A percentile compares a stretch with the other conserved stretches of the same genome.
phyloP scores from a whole-genome alignment of 108 stramenopile species.

The Cyclostephanos invisitatus region DNA sequence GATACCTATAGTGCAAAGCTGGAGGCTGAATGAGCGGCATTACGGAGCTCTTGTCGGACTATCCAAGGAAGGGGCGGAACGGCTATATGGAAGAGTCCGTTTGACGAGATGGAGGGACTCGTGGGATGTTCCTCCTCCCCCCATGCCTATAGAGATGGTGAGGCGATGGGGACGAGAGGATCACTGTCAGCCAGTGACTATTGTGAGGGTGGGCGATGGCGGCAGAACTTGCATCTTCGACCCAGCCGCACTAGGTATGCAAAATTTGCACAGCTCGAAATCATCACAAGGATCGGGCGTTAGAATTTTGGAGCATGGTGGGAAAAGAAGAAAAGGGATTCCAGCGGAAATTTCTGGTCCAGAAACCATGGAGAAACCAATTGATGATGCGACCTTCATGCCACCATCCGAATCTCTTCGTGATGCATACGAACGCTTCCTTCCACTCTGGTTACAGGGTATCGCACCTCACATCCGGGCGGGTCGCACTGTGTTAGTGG shows the following conservation, averaged over 20 bases:
- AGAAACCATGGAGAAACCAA: background rate
- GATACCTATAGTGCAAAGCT: slow-evolving; percentile 28
- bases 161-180: slow-evolving; percentile 26
- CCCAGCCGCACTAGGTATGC: slow-evolving; percentile 1
- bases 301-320: slow-evolving; percentile 22
- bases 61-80: slow-evolving; percentile 36
- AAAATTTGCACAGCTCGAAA: background rate
- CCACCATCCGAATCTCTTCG: slow-evolving; percentile 35
- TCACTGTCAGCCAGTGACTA: slow-evolving; percentile 34
- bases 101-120: slow-evolving; percentile 35
- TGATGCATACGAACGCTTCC: slow-evolving; percentile 32
- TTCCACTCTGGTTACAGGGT: slow-evolving; percentile 36
- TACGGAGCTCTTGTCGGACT: slow-evolving; percentile 36
- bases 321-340: slow-evolving; percentile 5
- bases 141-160: slow-evolving; percentile 30
- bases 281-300: background rate
- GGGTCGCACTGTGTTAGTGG: slow-evolving; percentile 27
- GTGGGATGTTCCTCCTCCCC: slow-evolving; percentile 41
- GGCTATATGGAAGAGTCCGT: slow-evolving; percentile 27
- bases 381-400: slow-evolving; percentile 8
- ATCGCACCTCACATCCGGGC: slow-evolving; percentile 32
- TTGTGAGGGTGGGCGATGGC: slow-evolving; percentile 19
- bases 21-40: slow-evolving; percentile 38
- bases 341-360: background rate
- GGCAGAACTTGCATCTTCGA: background rate